Evolutionary conservation across 768 basidiomycete genomes (phyloP), one percentile per base, ranked within the genome.

Genomic region (Kwoniella mangroviensis): DNA sequence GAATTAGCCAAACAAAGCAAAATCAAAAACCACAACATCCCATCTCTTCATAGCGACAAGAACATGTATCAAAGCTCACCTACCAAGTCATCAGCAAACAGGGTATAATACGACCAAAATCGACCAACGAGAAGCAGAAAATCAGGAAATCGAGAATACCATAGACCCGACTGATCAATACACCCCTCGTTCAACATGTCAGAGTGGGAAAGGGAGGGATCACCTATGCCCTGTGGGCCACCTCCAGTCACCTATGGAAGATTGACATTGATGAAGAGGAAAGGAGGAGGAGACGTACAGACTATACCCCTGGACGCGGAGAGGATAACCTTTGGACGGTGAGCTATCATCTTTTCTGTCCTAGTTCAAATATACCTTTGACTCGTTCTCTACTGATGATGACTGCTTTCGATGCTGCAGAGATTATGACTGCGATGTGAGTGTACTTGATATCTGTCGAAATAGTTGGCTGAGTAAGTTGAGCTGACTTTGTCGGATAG

Each of bases 271-370:
- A 65, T 77, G 40, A 68, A 67, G 21, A 55, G 76, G 34, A 79
- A 79, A 54, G 69, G 72, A 24, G 79, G 79, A 1, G 70, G 60
- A 34, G 72, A 77, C 41, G 62, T 79, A 22, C 77, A 79, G 43
- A 65, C 60, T 19, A 77, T 72, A 45, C 79, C 79, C 0, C 70
- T 81, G 17, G 79, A 81, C 61, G 66, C 73, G 4, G 74, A 76
- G 55, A 58, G 70, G 53, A 71, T 81, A 40, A 77, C 74, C 5
- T 73, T 81, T 54, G 79, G 79, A 19, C 63, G 79, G 77, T 76
- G 62, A 72, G 79, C 51, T 3, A 45, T 60, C 53, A 65, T 15
- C n/a, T 34, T 34, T 1, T 34, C 34, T 34, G 34, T 34, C 34
- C 6, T 34, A 7, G 34, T 34, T 34, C 34, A 34, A 53, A 12